Conservation (phyloP, 352 stramenopile genomes). For the Globisporangium radiosum region DNA sequence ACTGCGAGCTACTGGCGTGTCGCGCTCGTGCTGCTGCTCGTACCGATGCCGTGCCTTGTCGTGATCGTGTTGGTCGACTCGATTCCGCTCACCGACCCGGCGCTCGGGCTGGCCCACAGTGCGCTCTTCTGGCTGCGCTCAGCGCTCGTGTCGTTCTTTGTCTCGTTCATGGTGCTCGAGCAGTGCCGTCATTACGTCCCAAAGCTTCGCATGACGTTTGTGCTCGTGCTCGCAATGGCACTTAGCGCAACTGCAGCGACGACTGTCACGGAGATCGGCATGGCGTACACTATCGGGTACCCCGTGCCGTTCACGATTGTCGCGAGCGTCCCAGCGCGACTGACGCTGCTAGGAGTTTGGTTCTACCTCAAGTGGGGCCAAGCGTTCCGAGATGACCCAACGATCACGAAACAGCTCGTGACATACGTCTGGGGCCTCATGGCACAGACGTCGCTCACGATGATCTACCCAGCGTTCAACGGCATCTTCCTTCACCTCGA, state of each 20-base stretch:
- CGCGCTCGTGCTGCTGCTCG: conserved; percentile 6
- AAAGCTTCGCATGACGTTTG: conserved; percentile 13
- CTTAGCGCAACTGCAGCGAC: conserved; percentile 8
- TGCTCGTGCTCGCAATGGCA: conserved; percentile 6
- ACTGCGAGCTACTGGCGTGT: background rate
- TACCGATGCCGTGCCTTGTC: conserved; percentile 7
- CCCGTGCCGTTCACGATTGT: conserved; percentile 30
- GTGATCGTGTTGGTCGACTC: conserved; percentile 2
- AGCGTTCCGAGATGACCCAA: conserved; percentile 15
- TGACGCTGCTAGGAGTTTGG: conserved; percentile 13
- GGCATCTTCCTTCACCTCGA: conserved; percentile 20
- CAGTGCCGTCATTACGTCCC: conserved; percentile 17
- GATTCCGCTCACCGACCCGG: conserved; percentile 6
- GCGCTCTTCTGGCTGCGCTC: conserved; percentile 14
- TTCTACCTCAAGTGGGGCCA: conserved; percentile 17
- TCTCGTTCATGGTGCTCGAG: conserved; percentile 13
- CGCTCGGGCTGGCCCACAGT: background rate
- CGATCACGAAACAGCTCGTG: conserved; percentile 10
- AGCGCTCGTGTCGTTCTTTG: conserved; percentile 13
- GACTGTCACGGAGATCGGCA: conserved; percentile 4
- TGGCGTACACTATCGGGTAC: conserved; percentile 21
- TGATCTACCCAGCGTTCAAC: conserved; percentile 26
- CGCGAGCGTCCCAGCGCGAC: background rate
- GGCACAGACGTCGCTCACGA: conserved; percentile 18
- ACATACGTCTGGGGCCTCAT: conserved; percentile 20